Percentiles rank a stretch among this genome's conserved stretches.
phyloP scores from a whole-genome alignment of 306 rosid species.

The Vicia villosa region DNA sequence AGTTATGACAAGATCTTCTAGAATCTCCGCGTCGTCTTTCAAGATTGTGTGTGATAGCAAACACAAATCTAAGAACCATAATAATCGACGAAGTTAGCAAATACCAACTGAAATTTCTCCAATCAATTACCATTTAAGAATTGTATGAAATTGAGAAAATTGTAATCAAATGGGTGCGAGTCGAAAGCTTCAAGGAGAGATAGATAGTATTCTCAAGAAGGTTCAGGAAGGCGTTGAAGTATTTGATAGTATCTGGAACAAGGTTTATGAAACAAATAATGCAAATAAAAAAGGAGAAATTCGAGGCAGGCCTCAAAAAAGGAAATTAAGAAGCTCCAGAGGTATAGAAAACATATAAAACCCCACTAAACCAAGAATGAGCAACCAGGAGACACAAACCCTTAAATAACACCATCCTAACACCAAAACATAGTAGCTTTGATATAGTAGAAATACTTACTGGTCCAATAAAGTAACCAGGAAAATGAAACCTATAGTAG shows the following conservation, averaged over 20 bases:
- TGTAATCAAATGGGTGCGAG: conserved; percentile 80
- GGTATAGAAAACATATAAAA: conserved; percentile 70
- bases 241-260: conserved; percentile 94
- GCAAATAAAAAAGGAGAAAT: too few relatives aligned
- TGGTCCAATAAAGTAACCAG: too few relatives aligned
- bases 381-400: too few relatives aligned
- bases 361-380: too few relatives aligned
- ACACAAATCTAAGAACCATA: conserved; percentile 39
- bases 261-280: conserved; percentile 95
- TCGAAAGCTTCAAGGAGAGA: conserved; percentile 98
- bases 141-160: conserved; percentile 10
- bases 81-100: neutral
- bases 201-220: conserved; percentile 96
- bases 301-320: conserved; percentile 96
- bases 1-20: neutral
- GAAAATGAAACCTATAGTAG: too few relatives aligned
- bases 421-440: too few relatives aligned
- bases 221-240: conserved; percentile 98
- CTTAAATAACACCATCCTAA: too few relatives aligned
- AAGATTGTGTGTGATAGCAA: neutral
- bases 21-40: conserved; percentile 40
- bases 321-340: conserved; percentile 95
- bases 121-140: too few relatives aligned
- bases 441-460: too few relatives aligned
- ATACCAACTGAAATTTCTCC: neutral